These are phyloP conservation scores for Chrysoporthe cubensis DNA, from an alignment of 2,329 filamentous ascomycete genomes.

Conservation along the genomic window DNA sequence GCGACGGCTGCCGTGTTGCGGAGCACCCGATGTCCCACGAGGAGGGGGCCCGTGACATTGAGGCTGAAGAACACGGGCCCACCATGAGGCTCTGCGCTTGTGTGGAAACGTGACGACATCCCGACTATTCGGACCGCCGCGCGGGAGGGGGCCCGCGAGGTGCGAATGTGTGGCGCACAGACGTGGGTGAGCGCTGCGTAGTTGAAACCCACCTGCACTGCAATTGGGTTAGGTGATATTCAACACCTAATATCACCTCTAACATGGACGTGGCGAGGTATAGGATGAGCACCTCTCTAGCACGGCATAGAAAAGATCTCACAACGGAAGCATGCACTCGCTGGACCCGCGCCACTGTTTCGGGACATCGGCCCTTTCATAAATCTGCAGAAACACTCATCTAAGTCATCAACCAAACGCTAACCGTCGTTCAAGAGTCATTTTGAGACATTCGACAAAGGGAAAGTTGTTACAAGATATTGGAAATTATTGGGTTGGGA, in stretches of 20 bases:
- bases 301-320: neutral
- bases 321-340: neutral
- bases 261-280: conserved; percentile 1
- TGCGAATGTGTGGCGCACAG: neutral
- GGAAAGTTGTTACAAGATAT: conserved; percentile 5
- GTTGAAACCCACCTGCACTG: neutral
- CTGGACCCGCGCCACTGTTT: neutral
- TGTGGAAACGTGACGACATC: neutral
- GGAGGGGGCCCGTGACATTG: neutral
- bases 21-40: conserved; percentile 21
- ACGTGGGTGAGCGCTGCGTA: neutral
- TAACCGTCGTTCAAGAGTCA: neutral
- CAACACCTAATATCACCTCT: neutral
- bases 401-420: conserved; percentile 5
- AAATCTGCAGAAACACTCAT: neutral
- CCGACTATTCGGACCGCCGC: neutral
- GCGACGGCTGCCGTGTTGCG: conserved; percentile 21
- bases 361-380: neutral
- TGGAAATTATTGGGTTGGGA: neutral
- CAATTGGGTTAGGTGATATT: too few relatives aligned
- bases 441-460: conserved; percentile 11
- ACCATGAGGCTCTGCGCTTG: neutral
- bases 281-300: conserved; percentile 4
- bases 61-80: conserved; percentile 23
- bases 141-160: neutral